Conservation (phyloP, 257 asterid genomes). For the Ophiorrhiza pumila region DNA sequence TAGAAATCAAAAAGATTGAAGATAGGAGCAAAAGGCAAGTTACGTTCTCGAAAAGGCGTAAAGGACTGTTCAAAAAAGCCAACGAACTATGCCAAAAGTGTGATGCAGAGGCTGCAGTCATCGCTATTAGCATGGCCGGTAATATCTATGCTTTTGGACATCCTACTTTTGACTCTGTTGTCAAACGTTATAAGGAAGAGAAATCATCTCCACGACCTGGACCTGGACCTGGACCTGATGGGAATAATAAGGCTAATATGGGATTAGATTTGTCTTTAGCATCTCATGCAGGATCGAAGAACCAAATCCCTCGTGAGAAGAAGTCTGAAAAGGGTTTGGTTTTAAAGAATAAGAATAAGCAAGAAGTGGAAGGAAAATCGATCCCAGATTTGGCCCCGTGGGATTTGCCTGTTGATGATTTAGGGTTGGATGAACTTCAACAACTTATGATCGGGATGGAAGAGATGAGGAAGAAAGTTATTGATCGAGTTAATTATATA, state of each 20-base stretch:
- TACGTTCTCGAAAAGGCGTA: conserved; percentile 49
- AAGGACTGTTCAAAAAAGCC: conserved; percentile 43
- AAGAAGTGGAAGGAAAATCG: neutral
- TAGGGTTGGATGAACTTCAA: conserved; percentile 24
- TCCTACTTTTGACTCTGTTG: conserved; percentile 26
- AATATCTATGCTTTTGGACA: conserved; percentile 35
- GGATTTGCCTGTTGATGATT: conserved; percentile 1
- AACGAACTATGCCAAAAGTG: conserved; percentile 17
- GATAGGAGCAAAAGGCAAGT: conserved; percentile 42
- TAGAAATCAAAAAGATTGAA: conserved; percentile 36
- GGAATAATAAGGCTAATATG: no score
- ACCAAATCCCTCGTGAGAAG: neutral
- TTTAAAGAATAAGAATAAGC: neutral
- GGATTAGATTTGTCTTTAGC: conserved; percentile 1
- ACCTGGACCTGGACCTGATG: no score
- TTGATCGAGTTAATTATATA: conserved; percentile 18
- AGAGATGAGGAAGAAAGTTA: conserved; percentile 20
- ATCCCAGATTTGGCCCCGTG: neutral
- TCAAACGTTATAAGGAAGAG: conserved; percentile 32
- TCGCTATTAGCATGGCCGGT: conserved; percentile 40
- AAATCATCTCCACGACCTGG: no score
- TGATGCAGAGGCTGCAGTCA: conserved; percentile 28
- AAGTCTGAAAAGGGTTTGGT: neutral
- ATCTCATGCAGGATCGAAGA: conserved; percentile 12
- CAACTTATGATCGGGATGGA: conserved; percentile 15